These are phyloP conservation scores for Agrocybe praecox DNA, from an alignment of 768 basidiomycete genomes.

Conservation along the genomic window DNA sequence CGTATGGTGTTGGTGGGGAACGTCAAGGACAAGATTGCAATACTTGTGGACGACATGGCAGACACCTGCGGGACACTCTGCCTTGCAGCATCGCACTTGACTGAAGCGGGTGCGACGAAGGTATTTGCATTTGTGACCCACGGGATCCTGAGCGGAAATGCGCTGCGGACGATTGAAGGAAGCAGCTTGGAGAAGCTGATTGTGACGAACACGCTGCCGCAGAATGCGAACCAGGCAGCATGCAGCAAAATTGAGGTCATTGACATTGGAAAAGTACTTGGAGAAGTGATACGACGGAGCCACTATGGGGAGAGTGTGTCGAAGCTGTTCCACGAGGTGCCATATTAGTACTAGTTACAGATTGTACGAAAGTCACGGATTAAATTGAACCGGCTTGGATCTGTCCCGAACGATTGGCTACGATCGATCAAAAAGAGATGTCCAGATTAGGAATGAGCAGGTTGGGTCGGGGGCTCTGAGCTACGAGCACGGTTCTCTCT, in stretches of 20 bases:
- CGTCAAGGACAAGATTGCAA: constrained; percentile 89
- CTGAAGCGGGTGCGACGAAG: constrained; percentile 84
- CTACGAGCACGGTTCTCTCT: constrained; percentile 15
- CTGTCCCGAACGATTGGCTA: constrained; percentile 27
- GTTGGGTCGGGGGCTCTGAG: constrained; percentile 18
- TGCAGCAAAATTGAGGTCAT: constrained; percentile 90
- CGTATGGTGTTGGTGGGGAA: constrained; percentile 96
- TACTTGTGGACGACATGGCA: constrained; percentile 98
- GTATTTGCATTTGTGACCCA: constrained; percentile 96
- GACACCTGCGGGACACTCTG: constrained; percentile 95
- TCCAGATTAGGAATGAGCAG: constrained; percentile 20
- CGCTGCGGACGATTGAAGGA: constrained; percentile 70
- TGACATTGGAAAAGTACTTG: constrained; percentile 92
- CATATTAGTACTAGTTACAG: constrained; percentile 54
- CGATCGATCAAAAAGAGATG: constrained; percentile 11
- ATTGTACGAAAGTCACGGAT: constrained; percentile 14
- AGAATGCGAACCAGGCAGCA: constrained; percentile 68
- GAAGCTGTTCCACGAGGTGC: constrained; percentile 88
- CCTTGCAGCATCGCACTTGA: constrained; percentile 85
- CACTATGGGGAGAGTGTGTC: constrained; percentile 97
- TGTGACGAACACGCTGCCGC: constrained; percentile 98
- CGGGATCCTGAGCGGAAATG: constrained; percentile 91
- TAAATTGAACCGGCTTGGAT: constrained; percentile 21
- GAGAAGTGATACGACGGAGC: constrained; percentile 93
- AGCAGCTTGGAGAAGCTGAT: constrained; percentile 91